Conservation (phyloP, 169 alveolate species). For the Cryptosporidium ryanae region DNA sequence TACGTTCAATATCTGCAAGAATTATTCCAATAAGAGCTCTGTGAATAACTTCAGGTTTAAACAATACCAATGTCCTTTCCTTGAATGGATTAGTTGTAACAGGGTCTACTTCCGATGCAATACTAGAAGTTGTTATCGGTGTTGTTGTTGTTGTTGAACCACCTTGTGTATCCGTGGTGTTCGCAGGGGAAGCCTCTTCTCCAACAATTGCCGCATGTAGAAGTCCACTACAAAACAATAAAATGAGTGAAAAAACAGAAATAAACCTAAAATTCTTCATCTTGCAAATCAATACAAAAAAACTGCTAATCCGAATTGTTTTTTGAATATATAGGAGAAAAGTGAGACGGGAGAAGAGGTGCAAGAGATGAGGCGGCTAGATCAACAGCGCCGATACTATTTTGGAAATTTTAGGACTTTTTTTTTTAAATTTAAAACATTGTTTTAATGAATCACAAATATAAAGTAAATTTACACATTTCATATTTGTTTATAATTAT, state of each 20-base stretch:
- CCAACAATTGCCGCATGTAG: not conserved
- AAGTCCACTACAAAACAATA: not conserved
- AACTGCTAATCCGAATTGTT: too few relatives aligned
- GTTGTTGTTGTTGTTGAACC: not conserved
- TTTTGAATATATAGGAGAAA: too few relatives aligned
- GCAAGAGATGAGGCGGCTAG: too few relatives aligned
- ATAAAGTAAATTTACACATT: too few relatives aligned
- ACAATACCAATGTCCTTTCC: constrained; percentile 42
- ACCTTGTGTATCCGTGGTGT: not conserved
- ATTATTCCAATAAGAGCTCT: constrained; percentile 60
- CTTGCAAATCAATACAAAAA: too few relatives aligned
- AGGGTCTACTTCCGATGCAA: not conserved
- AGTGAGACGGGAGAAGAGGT: too few relatives aligned
- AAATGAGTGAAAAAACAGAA: not conserved
- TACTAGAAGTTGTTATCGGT: not conserved
- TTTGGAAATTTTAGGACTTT: too few relatives aligned
- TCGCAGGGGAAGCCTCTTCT: not conserved
- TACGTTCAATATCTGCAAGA: constrained; percentile 30
- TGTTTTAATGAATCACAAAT: too few relatives aligned
- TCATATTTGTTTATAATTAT: too few relatives aligned
- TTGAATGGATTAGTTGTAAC: constrained; percentile 29
- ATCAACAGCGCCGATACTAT: too few relatives aligned
- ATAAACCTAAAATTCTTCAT: not conserved
- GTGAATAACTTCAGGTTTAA: constrained; percentile 62
- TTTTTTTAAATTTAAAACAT: too few relatives aligned